A percentile compares a stretch with the other conserved stretches of the same genome.
Evolutionary conservation across 73 alveolate genomes (phyloP).

Genomic region (Tetrahymena elliotti): DNA sequence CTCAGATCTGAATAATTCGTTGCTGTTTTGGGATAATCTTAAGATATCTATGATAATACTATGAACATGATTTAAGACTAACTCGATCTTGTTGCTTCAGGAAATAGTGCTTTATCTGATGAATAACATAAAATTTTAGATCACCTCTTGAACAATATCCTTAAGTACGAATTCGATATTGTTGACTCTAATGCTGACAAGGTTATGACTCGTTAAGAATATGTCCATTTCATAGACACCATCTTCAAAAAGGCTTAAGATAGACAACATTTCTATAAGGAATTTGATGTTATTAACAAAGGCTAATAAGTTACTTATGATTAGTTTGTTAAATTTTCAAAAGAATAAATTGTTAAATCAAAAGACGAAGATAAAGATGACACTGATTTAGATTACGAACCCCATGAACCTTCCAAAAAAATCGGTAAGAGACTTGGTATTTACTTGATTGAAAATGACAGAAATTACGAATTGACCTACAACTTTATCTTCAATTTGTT

Average conservation of each 20-base stretch:
- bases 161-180: neutral
- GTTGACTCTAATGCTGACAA: neutral
- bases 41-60: neutral
- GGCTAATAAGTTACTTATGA: neutral
- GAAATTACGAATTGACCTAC: neutral
- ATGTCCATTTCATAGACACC: neutral
- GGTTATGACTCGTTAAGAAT: neutral
- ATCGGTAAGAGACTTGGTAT: neutral
- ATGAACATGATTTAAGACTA: neutral
- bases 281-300: neutral
- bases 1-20: neutral
- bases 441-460: neutral
- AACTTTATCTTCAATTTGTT: neutral
- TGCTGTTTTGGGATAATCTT: neutral
- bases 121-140: neutral
- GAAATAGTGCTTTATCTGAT: neutral
- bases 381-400: neutral
- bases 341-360: neutral
- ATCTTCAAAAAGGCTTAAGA: neutral
- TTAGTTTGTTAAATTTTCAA: neutral
- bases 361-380: neutral
- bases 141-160: neutral
- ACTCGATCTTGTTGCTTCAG: neutral
- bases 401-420: neutral
- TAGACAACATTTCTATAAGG: neutral